A percentile compares a stretch with the other conserved stretches of the same genome.
Evolutionary conservation across 2,329 filamentous ascomycete genomes (phyloP).

Genomic region (Dactylonectria macrodidyma): DNA sequence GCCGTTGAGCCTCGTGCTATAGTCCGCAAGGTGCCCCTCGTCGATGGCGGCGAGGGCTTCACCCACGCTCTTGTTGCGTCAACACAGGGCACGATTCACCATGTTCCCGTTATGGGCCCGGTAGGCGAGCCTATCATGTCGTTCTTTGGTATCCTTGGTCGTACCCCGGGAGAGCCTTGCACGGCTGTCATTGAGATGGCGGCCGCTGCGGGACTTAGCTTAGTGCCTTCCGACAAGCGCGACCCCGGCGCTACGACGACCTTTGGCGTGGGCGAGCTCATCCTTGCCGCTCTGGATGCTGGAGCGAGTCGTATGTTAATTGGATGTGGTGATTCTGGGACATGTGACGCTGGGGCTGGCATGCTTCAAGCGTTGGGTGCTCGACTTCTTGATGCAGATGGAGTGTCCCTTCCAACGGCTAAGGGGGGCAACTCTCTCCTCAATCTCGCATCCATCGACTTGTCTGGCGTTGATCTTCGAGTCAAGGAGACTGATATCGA

Average conservation of each 20-base stretch:
- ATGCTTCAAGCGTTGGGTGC: slow-evolving; percentile 69
- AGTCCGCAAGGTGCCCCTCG: slow-evolving; percentile 64
- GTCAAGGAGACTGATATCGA: slow-evolving; percentile 56
- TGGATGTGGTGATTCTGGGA: slow-evolving; percentile 69
- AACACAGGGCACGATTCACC: slow-evolving; percentile 57
- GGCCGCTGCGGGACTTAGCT: slow-evolving; percentile 65
- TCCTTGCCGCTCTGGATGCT: slow-evolving; percentile 61
- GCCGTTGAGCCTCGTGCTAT: slow-evolving; percentile 59
- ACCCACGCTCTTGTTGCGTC: slow-evolving; percentile 61
- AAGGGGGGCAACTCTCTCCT: slow-evolving; percentile 58
- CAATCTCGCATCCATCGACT: slow-evolving; percentile 56
- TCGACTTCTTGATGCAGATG: slow-evolving; percentile 57
- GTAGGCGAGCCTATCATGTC: slow-evolving; percentile 58
- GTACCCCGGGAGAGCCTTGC: slow-evolving; percentile 31
- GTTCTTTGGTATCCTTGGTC: slow-evolving; percentile 62
- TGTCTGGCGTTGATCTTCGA: slow-evolving; percentile 53
- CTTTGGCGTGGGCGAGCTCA: slow-evolving; percentile 65
- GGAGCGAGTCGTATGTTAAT: slow-evolving; percentile 63
- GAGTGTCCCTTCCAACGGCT: slow-evolving; percentile 54
- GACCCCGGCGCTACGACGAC: slow-evolving; percentile 65
- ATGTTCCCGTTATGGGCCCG: slow-evolving; percentile 60
- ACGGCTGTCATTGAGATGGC: slow-evolving; percentile 69
- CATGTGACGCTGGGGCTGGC: slow-evolving; percentile 67
- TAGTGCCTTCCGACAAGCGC: slow-evolving; percentile 61
- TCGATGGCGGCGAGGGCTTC: slow-evolving; percentile 69